Base-by-base conservation (phyloP, 2,329 filamentous ascomycete species). In the Polytolypa hystricis region DNA sequence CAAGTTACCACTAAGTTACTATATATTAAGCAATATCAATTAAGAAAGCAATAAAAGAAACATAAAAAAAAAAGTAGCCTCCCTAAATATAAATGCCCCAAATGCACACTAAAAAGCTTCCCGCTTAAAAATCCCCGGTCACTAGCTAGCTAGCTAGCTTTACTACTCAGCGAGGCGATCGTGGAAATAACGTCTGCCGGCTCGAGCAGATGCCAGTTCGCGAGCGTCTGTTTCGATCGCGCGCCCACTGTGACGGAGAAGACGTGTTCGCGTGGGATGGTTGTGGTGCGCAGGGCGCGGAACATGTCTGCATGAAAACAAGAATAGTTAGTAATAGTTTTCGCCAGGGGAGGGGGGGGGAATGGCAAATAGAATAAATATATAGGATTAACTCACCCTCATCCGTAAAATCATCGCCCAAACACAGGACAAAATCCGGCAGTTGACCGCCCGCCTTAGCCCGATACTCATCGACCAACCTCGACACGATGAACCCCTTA, bases 391-490 rank as follows among this genome's bases (percentile, higher is more conserved):
- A 46, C 62, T 47, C 79, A 79, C 93, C 89, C 71, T 98, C 91
- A 55, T 98, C 91, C 4, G 91, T 98, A 49, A 91, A 93, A 54
- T 98, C 91, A 58, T 98, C 91, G 28, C 91, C 91, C 42, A 87
- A 66, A 60, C 91, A 98, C 35, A 96, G 70, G 8, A 93, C 78
- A 53, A 96, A 95, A 48, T 89, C 85, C 0, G 87, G 74, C 36
- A 73, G 72, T 34, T 76, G 67, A 3, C 68, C 67, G 1, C 60
- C 58, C 2, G 61, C 65, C 5, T 48, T 56, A 27, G 67, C 77
- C 16, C 33, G 33, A 58, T 93, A 93, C 32, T 78, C 77, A 15
- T 74, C 66, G 25, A 96, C 78, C 12, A 98, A 71, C 4, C 80
- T 77, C 64, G 85, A 87, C 11, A 80, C 84, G 46, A 96, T 96